Evolutionary conservation across 306 rosid species (phyloP), one percentile per base, ranked within the genome.

Genomic region (Cucurbita argyrosperma): DNA sequence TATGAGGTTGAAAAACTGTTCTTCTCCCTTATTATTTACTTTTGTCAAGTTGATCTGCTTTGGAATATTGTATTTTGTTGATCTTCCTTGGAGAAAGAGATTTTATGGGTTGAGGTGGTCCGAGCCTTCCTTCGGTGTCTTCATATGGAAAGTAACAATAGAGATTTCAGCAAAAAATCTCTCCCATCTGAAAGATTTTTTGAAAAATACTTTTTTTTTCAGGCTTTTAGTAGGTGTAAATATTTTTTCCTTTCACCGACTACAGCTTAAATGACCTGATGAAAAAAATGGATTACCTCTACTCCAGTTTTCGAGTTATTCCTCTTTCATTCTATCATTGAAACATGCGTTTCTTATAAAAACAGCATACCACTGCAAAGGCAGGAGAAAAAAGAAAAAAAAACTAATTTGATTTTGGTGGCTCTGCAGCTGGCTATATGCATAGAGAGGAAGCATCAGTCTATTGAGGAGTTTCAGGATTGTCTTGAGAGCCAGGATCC

Each of bases 401-500:
- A 70, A 74, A 59, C 4, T 61, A 51, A 70, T 81, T 53, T 61
- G 10, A 9, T 55, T 15, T 74, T 76, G 57, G 65, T 81, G 82
- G 23, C 64, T 80, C 23, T 84, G 79, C 84, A 93, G 98, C 88
- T 93, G 79, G 96, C 98, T 40, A 89, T 90, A 78, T 93, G 98
- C 83, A 88, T 93, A 54, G 97, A 90, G 81, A 86, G 66, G 83
- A 93, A 85, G 85, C 80, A 78, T 78, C 88, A 86, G 72, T 46
- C 76, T 63, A 86, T 69, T 78, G 98, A 93, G 76, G 96, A 90
- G 62, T 93, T 81, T 87, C 88, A 90, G 87, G 98, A 93, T 77
- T 93, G 98, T 81, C 81, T 89, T 79, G 98, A 84, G 66, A 93
- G 88, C 82, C 57, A 81, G 71, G 98, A 89, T 82, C 82, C 79